A percentile compares a stretch with the other conserved stretches of the same genome.
Conservation (phyloP, 225 moss, liverwort and hornwort species). For the Asterella californica region DNA sequence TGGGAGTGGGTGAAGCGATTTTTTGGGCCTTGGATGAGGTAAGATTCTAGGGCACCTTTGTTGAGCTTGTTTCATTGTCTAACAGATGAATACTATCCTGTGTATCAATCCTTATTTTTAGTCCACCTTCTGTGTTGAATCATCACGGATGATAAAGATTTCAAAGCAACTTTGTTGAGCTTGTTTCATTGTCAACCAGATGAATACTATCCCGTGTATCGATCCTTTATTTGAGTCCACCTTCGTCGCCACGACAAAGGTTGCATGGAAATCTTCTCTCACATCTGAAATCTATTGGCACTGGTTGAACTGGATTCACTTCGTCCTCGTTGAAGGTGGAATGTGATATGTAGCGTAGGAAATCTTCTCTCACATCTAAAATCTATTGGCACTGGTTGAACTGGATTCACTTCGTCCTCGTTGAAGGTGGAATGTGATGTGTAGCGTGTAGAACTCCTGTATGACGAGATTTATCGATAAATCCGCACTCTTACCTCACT, state of each 20-base stretch:
- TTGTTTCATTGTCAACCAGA: not conserved
- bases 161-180: no score
- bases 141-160: no score
- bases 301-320: not conserved
- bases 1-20: slow-evolving; percentile 18
- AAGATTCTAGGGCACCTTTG: slow-evolving; percentile 29
- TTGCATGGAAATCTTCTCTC: not conserved
- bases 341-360: not conserved
- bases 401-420: not conserved
- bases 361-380: not conserved
- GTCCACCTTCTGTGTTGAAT: not conserved
- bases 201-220: not conserved
- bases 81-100: not conserved
- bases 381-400: not conserved
- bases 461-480: no score
- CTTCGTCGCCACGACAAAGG: no score
- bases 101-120: not conserved
- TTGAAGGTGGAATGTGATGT: no score
- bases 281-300: not conserved
- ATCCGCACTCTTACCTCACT: no score
- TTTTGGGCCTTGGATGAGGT: slow-evolving; percentile 32
- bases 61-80: slow-evolving; percentile 18
- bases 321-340: no score
- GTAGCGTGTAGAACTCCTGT: no score
- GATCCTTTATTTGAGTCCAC: no score